Base-by-base conservation (phyloP, 805 yeast species). In the Ogataea polymorpha region DNA sequence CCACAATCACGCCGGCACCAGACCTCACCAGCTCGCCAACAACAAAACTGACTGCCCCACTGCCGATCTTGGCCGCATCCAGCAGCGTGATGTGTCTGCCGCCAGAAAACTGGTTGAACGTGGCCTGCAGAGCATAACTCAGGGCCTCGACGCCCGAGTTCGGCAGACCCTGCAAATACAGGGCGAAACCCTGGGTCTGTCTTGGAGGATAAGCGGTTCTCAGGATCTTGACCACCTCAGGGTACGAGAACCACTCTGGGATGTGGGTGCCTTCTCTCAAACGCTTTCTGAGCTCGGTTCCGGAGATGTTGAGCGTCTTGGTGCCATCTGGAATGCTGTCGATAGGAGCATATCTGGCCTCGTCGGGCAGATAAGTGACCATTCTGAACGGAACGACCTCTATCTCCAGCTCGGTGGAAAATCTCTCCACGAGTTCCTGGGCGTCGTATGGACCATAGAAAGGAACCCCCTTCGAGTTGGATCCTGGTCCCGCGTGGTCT, bases 381-480 rank as follows among this genome's bases (percentile, higher is more conserved):
- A 86, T 87, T 73, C 96, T 82, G 74, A 90, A 90, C 43, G 97
- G 97, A 35, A 91, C 96, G 50, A 90, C 91, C 61, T 83, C 86
- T 58, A 90, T 90, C 28, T 79, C 86, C 48, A 90, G 75, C 68
- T 90, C 97, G 48, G 74, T 77, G 49, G 79, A 75, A 67, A 78
- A 80, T 51, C 79, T 67, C 46, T 81, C 88, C 48, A 90, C 95
- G 42, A 91, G 72, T 25, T 79, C 89, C 70, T 91, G 97, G 23
- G 97, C 97, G 62, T 90, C 98, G 62, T 90, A 91, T 11, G 98
- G 96, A 15, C 97, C 98, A 62, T 90, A 90, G 71, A 90, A 89
- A 50, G 91, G 96, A 39, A 78, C 89, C 48, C 97, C 97, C 60
- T 82, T 72, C 44, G 96, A 87, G 77, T 75, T 75, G 37, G 72